A percentile compares a stretch with the other conserved stretches of the same genome.
phyloP scores from a whole-genome alignment of 768 basidiomycete genomes.

The Pulveroboletus sp. region DNA sequence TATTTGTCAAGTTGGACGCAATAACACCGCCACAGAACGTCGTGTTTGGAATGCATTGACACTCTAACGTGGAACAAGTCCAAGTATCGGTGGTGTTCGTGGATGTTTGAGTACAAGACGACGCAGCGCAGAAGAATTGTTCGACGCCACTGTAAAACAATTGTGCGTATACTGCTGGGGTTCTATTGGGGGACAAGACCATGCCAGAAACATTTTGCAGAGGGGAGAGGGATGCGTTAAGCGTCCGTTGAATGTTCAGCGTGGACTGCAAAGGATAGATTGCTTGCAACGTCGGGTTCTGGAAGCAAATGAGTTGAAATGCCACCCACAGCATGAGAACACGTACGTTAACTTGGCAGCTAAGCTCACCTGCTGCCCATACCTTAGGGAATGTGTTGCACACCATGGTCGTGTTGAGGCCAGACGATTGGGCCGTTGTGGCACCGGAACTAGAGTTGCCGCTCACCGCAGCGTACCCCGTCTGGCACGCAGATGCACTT shows the following conservation, averaged over 20 bases:
- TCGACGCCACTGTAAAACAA: slow-evolving; percentile 77
- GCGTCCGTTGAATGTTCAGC: slow-evolving; percentile 74
- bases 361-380: slow-evolving; percentile 77
- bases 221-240: slow-evolving; percentile 67
- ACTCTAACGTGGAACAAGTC: slow-evolving; percentile 69
- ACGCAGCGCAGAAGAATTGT: slow-evolving; percentile 82
- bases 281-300: slow-evolving; percentile 83
- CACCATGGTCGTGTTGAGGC: slow-evolving; percentile 59
- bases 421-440: slow-evolving; percentile 24
- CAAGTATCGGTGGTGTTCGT: slow-evolving; percentile 45
- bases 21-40: slow-evolving; percentile 66
- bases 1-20: slow-evolving; percentile 45
- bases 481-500: slow-evolving; percentile 60
- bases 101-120: slow-evolving; percentile 61
- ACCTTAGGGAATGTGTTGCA: slow-evolving; percentile 70
- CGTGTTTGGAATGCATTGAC: slow-evolving; percentile 64
- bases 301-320: background rate
- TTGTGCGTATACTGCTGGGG: slow-evolving; percentile 60
- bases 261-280: slow-evolving; percentile 68
- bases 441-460: slow-evolving; percentile 32
- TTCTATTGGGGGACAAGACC: slow-evolving; percentile 42
- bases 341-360: slow-evolving; percentile 77
- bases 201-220: slow-evolving; percentile 32
- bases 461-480: slow-evolving; percentile 46
- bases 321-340: background rate